Evolutionary conservation across 129 eudicot genomes (phyloP).

Genomic region (Pittosporum tobira): DNA sequence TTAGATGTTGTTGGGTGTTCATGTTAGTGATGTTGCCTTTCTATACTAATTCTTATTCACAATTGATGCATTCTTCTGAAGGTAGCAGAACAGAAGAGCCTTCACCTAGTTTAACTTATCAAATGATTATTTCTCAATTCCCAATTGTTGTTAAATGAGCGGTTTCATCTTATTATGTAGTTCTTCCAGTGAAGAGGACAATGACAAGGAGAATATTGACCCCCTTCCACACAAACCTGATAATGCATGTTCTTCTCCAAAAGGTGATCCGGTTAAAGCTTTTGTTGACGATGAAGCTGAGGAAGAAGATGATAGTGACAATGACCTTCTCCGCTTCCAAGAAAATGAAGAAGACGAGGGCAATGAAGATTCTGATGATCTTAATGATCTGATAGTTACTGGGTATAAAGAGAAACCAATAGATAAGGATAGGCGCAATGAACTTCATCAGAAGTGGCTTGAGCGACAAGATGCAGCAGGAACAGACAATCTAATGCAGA

Average conservation of each 20-base stretch:
- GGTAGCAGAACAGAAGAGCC: not conserved
- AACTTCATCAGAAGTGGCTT: constrained; percentile 96
- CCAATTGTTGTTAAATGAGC: not conserved
- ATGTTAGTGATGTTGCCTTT: not conserved
- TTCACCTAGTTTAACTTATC: not conserved
- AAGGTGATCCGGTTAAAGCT: constrained; percentile 65
- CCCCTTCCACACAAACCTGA: constrained; percentile 23
- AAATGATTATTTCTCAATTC: not conserved
- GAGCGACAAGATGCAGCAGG: constrained; percentile 91
- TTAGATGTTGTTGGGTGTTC: not conserved
- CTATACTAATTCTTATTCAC: not conserved
- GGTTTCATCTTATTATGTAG: constrained; percentile 28
- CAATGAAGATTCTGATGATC: constrained; percentile 50
- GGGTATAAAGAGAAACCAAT: constrained; percentile 53
- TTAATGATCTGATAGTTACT: constrained; percentile 60
- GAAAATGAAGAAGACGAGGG: constrained; percentile 66
- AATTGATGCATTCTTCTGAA: not conserved
- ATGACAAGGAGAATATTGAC: constrained; percentile 58
- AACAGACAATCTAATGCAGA: constrained; percentile 70
- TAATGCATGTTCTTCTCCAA: constrained; percentile 31
- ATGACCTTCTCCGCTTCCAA: constrained; percentile 46
- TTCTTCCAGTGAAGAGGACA: constrained; percentile 66
- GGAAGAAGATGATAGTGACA: constrained; percentile 88
- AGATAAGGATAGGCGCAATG: constrained; percentile 62
- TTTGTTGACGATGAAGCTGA: constrained; percentile 87